These are phyloP conservation scores for Sporothrix brasiliensis DNA, from an alignment of 2,329 filamentous ascomycete genomes.

Conservation along the genomic window DNA sequence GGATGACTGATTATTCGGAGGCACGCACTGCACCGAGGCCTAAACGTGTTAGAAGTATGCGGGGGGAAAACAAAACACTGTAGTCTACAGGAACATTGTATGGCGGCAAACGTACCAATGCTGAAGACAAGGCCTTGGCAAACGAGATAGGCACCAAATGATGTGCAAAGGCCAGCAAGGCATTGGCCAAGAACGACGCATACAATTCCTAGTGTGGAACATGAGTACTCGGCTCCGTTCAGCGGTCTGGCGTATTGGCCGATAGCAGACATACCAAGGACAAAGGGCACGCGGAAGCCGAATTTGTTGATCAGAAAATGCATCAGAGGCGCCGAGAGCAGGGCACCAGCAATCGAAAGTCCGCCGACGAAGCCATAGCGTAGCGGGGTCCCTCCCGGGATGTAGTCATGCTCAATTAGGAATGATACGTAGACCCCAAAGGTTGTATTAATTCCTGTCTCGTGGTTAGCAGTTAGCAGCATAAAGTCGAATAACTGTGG, in stretches of 20 bases:
- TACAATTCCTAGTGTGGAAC: background rate
- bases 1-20: background rate
- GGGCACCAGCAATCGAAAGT: slow-evolving; percentile 24
- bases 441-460: slow-evolving; percentile 27
- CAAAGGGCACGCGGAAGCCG: slow-evolving; percentile 1
- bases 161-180: slow-evolving; percentile 20
- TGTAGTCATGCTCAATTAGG: slow-evolving; percentile 20
- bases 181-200: slow-evolving; percentile 30
- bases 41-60: background rate
- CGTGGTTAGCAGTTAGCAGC: background rate
- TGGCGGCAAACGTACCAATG: background rate
- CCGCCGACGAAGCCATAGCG: slow-evolving; percentile 32
- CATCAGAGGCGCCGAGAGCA: slow-evolving; percentile 14
- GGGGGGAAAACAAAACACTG: background rate
- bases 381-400: slow-evolving; percentile 26
- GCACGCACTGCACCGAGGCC: slow-evolving; percentile 16
- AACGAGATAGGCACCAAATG: slow-evolving; percentile 29
- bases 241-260: no score
- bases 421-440: slow-evolving; percentile 31
- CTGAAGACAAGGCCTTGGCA: slow-evolving; percentile 31
- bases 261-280: background rate
- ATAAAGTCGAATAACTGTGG: background rate
- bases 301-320: slow-evolving; percentile 8
- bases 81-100: background rate
- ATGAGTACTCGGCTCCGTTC: no score